A percentile compares a stretch with the other conserved stretches of the same genome.
Conservation (phyloP, 345 rosid genomes). For the Noccaea caerulescens region DNA sequence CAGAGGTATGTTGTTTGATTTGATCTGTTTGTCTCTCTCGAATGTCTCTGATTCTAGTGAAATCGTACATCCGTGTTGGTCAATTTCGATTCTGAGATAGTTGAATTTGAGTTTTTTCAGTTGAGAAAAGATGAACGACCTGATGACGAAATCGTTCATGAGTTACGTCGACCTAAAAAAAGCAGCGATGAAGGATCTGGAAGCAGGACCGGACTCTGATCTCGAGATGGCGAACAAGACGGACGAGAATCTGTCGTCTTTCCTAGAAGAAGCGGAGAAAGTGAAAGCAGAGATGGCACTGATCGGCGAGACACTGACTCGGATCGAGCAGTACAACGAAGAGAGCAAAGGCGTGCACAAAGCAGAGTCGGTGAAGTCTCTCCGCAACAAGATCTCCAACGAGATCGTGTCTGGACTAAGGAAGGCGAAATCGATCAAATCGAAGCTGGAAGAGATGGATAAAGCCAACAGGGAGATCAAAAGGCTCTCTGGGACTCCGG, state of each 20-base stretch:
- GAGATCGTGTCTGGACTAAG: slow-evolving; percentile 68
- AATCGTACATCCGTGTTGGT: neutral
- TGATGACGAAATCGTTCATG: slow-evolving; percentile 93
- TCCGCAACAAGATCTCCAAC: slow-evolving; percentile 68
- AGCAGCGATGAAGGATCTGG: slow-evolving; percentile 90
- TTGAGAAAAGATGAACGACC: slow-evolving; percentile 72
- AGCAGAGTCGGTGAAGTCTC: slow-evolving; percentile 65
- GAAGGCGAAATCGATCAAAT: slow-evolving; percentile 62
- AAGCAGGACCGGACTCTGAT: slow-evolving; percentile 72
- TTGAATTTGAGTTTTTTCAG: slow-evolving; percentile 10
- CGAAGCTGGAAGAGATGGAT: slow-evolving; percentile 90
- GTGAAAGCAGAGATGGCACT: slow-evolving; percentile 82
- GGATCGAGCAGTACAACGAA: slow-evolving; percentile 71
- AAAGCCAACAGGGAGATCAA: slow-evolving; percentile 73
- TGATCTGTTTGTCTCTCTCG: neutral
- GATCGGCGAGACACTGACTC: slow-evolving; percentile 62
- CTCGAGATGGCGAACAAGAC: slow-evolving; percentile 65
- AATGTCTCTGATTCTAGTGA: slow-evolving; percentile 12
- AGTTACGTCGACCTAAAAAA: slow-evolving; percentile 92
- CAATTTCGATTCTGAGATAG: neutral
- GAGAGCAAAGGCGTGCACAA: slow-evolving; percentile 86
- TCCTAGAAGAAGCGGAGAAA: slow-evolving; percentile 88
- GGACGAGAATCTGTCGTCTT: slow-evolving; percentile 73
- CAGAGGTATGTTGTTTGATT: neutral
- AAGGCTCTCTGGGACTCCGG: slow-evolving; percentile 80